phyloP scores from a whole-genome alignment of 306 rosid species.

The Malus asiatica region DNA sequence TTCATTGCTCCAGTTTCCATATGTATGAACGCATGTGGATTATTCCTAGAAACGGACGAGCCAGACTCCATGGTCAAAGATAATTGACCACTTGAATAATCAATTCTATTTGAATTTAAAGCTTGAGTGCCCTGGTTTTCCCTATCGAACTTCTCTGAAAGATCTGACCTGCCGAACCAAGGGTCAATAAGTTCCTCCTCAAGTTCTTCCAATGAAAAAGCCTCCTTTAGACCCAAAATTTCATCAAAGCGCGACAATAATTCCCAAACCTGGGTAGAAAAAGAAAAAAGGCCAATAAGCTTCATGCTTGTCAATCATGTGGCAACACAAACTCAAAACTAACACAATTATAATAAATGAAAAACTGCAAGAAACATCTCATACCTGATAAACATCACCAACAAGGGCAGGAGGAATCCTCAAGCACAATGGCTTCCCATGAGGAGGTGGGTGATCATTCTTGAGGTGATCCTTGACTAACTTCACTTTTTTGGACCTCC shows the following conservation, averaged over 20 bases:
- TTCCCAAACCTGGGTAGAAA: conserved; percentile 70
- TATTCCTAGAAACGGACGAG: conserved; percentile 31
- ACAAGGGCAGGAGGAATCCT: conserved; percentile 59
- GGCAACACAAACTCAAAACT: not conserved
- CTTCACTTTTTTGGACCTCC: conserved; percentile 46
- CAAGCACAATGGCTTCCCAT: conserved; percentile 69
- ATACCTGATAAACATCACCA: conserved; percentile 92
- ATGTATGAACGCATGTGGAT: conserved; percentile 63
- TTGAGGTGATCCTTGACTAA: conserved; percentile 24
- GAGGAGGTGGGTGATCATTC: conserved; percentile 61
- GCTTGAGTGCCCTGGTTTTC: conserved; percentile 27
- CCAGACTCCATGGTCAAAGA: conserved; percentile 35
- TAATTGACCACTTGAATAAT: conserved; percentile 28
- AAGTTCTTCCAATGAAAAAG: conserved; percentile 59
- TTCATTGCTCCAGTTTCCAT: conserved; percentile 76
- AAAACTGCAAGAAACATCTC: conserved; percentile 12
- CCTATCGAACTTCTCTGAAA: conserved; percentile 36
- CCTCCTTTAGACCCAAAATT: conserved; percentile 61
- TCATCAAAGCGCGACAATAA: conserved; percentile 58
- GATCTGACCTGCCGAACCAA: conserved; percentile 56
- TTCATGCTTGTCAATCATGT: not conserved
- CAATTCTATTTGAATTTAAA: conserved; percentile 25
- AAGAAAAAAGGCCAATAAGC: not conserved
- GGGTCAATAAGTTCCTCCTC: conserved; percentile 89
- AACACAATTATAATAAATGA: conserved; percentile 4